Conservation (phyloP, 768 basidiomycete species). For the Cubamyces lactineus region DNA sequence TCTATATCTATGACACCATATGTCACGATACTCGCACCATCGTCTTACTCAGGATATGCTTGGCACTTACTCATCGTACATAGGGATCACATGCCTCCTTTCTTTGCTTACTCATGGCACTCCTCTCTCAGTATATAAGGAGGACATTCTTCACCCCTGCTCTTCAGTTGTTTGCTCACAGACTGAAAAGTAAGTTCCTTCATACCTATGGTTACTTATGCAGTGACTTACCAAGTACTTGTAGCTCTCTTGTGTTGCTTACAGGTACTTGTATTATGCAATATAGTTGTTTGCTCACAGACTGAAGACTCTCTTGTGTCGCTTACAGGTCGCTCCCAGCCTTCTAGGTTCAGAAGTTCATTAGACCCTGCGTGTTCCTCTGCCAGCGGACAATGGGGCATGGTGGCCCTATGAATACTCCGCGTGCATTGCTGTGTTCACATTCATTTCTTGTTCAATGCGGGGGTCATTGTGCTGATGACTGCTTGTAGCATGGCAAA, state of each 20-base stretch:
- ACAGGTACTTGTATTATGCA: neutral
- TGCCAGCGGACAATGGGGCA: no score
- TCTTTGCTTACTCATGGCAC: constrained; percentile 1
- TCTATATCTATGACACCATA: neutral
- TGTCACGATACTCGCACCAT: neutral
- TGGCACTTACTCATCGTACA: neutral
- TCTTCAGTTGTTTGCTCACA: neutral
- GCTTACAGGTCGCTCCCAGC: neutral
- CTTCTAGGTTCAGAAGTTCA: neutral
- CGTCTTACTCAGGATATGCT: neutral
- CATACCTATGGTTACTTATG: neutral
- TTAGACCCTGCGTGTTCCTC: no score
- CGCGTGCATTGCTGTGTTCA: no score
- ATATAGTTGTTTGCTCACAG: neutral
- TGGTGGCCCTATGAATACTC: no score
- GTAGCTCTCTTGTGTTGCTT: neutral
- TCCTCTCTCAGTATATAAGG: constrained; percentile 4
- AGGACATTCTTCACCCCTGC: constrained; percentile 1
- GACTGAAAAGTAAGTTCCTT: neutral
- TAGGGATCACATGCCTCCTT: neutral
- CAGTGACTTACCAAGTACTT: neutral
- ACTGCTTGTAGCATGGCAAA: no score
- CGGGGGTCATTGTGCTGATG: no score
- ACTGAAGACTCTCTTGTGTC: neutral
- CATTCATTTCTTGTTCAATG: no score